Evolutionary conservation across 495 filamentous ascomycete species (phyloP), one percentile per base, ranked within the genome.

Genomic region (Hypomontagnella submonticulosa): DNA sequence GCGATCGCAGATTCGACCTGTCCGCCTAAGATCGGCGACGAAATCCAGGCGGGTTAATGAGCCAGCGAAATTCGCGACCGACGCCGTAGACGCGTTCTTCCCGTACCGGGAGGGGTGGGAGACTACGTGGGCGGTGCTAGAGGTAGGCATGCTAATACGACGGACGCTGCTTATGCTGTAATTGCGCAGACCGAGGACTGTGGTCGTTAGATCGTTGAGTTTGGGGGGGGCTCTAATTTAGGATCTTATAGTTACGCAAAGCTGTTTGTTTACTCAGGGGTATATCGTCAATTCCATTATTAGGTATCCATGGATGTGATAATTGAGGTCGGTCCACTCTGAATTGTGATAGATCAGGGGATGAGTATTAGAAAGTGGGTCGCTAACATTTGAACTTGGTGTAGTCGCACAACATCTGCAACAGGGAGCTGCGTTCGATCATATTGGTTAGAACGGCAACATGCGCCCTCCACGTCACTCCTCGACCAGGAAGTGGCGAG

Each of bases 361-460:
- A n/a, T n/a, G n/a, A n/a, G n/a, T n/a, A n/a, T n/a, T n/a, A n/a
- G n/a, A n/a, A n/a, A n/a, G 23, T 27, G 23, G 23, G 23, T 27
- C 23, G 23, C 23, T 2, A 27, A 2, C 3, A 27, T 42, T 12
- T 5, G 4, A 18, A 11, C 13, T 40, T 37, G 6, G 40, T 2
- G 32, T 54, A 19, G 32, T n/a, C n/a, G n/a, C 32, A 54, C 49
- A 38, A 27, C 47, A 53, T 53, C 38, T 46, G 40, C 38, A n/a
- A 27, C 18, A 27, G 11, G 15, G 18, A 38, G 4, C 11, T 11
- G 2, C 19, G 12, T 19, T 3, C 6, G 6, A 59, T 50, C n/a
- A 34, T 18, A 50, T 51, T 60, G 47, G 57, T 38, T 8, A 23
- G 27, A 13, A 42, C 44, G 41, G 60, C n/a, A 48, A 46, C 60